These are phyloP conservation scores for Nicotiana attenuata DNA, from an alignment of 257 asterid species.

Conservation along the genomic window DNA sequence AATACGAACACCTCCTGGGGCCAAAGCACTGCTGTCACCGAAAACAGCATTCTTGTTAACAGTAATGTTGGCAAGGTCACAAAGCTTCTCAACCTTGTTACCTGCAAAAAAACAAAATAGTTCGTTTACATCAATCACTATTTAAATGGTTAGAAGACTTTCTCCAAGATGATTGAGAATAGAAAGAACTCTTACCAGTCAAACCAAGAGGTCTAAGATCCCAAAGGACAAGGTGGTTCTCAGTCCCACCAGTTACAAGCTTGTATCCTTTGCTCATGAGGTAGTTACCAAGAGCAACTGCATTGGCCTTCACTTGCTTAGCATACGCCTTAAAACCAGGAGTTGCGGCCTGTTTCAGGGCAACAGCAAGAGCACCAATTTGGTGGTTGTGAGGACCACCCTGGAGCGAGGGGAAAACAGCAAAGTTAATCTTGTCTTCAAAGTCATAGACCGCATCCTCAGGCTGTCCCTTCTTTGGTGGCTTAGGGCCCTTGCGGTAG, in stretches of 20 bases:
- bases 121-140: neutral
- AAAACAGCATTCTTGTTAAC: slow-evolving; percentile 98
- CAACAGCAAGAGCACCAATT: slow-evolving; percentile 97
- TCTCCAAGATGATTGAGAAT: neutral
- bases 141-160: neutral
- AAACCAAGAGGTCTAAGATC: slow-evolving; percentile 98
- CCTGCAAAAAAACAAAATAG: slow-evolving; percentile 35
- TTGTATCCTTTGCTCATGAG: slow-evolving; percentile 86
- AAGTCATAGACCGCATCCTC: slow-evolving; percentile 84
- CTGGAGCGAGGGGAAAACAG: slow-evolving; percentile 95
- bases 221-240: slow-evolving; percentile 98
- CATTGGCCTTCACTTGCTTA: slow-evolving; percentile 89
- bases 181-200: slow-evolving; percentile 53
- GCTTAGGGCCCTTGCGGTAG: slow-evolving; percentile 51
- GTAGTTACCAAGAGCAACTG: slow-evolving; percentile 84
- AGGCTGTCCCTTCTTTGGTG: slow-evolving; percentile 62
- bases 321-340: slow-evolving; percentile 93
- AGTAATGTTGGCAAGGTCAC: slow-evolving; percentile 90
- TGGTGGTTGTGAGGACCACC: slow-evolving; percentile 99
- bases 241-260: slow-evolving; percentile 91
- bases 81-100: slow-evolving; percentile 94
- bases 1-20: slow-evolving; percentile 99
- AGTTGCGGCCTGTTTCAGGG: slow-evolving; percentile 73
- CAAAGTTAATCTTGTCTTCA: slow-evolving; percentile 94
- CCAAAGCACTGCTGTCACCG: slow-evolving; percentile 98